Percentiles rank a stretch among this genome's conserved stretches.
These are phyloP conservation scores for Arthrobotrys entomopaga DNA, from an alignment of 2,329 filamentous ascomycete species.

Conservation along the genomic window DNA sequence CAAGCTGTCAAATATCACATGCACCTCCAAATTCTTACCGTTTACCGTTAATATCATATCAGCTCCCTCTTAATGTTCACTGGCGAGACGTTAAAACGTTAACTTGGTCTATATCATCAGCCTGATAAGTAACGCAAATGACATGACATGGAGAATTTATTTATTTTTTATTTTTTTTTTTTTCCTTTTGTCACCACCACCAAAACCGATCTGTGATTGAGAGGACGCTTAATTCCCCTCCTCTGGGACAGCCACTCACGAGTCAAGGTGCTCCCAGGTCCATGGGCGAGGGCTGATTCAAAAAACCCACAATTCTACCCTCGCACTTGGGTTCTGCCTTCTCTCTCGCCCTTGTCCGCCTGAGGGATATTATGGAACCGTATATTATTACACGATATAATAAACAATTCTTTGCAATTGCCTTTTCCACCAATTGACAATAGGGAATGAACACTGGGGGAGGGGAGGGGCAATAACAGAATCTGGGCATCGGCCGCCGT, in stretches of 20 bases:
- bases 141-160: no score
- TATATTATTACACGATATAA: slow-evolving; percentile 9
- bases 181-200: slow-evolving; percentile 5
- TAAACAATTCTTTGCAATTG: slow-evolving; percentile 1
- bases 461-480: no score
- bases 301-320: slow-evolving; percentile 1
- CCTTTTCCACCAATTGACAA: neutral
- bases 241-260: slow-evolving; percentile 36
- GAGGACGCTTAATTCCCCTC: slow-evolving; percentile 40
- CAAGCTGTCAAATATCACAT: slow-evolving; percentile 33
- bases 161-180: no score
- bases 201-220: slow-evolving; percentile 22
- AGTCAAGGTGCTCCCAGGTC: slow-evolving; percentile 34
- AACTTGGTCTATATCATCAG: slow-evolving; percentile 31
- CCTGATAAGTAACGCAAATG: slow-evolving; percentile 37
- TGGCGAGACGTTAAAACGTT: no score
- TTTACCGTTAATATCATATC: slow-evolving; percentile 4
- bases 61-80: slow-evolving; percentile 17
- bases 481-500: no score
- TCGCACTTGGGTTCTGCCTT: neutral
- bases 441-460: no score
- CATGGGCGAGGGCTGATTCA: slow-evolving; percentile 29
- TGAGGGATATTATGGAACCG: slow-evolving; percentile 20
- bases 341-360: slow-evolving; percentile 16
- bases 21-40: neutral